Conservation (phyloP, 495 filamentous ascomycete species). For the Daldinia loculata region DNA sequence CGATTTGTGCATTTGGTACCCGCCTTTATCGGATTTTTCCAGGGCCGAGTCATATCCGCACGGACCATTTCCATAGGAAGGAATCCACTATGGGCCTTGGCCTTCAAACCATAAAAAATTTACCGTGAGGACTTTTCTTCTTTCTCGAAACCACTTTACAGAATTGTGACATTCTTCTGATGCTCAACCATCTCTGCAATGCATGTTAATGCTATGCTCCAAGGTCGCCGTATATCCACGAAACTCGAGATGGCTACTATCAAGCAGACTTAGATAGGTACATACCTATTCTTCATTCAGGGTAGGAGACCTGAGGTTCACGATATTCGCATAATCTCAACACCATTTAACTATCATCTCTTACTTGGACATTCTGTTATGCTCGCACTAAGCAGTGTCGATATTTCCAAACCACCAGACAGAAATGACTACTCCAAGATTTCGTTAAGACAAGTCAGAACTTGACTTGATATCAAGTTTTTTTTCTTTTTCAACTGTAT, state of each 20-base stretch:
- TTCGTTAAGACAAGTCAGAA: not conserved
- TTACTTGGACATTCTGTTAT: not conserved
- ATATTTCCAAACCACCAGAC: not conserved
- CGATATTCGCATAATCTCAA: not conserved
- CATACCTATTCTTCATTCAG: not conserved
- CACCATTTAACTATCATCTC: not conserved
- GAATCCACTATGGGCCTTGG: too few relatives aligned
- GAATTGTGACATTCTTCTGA: not conserved
- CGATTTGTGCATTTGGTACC: constrained; percentile 18
- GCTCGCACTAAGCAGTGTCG: constrained; percentile 12
- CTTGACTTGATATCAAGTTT: not conserved
- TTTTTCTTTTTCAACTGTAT: not conserved
- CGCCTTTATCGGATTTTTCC: constrained; percentile 22
- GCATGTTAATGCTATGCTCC: not conserved
- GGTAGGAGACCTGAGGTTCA: not conserved
- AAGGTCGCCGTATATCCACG: not conserved
- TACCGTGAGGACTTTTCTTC: not conserved
- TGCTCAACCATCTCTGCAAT: not conserved
- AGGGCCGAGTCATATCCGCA: not conserved
- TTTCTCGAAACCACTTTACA: not conserved
- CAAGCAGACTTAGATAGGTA: not conserved
- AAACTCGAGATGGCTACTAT: not conserved
- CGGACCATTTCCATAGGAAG: not conserved
- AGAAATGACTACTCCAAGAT: not conserved
- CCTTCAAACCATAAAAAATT: not conserved